phyloP scores from a whole-genome alignment of 768 basidiomycete genomes.

The Clitopilus hobsonii region DNA sequence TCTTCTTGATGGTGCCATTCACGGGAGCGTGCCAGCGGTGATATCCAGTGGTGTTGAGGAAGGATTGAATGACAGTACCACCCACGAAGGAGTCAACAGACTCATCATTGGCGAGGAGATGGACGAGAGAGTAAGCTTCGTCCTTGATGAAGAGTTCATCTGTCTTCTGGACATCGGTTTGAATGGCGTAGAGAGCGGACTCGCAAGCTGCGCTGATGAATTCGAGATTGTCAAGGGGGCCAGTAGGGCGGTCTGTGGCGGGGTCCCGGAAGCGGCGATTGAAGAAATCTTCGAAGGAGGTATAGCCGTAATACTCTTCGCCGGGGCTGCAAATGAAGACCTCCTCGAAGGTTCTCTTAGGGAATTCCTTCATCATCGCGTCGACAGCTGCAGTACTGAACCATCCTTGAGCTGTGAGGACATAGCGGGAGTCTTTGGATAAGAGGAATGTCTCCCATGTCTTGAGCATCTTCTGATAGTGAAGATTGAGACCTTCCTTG shows the following conservation, averaged over 20 bases:
- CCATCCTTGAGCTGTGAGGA: constrained; percentile 10
- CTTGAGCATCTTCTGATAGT: constrained; percentile 10
- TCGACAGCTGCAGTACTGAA: constrained; percentile 3
- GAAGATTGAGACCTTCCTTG: constrained; percentile 3
- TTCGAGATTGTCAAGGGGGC: constrained; percentile 15
- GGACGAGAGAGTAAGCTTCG: constrained; percentile 51
- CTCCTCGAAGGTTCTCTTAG: constrained; percentile 1
- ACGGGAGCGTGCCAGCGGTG: constrained; percentile 66
- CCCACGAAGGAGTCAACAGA: constrained; percentile 38
- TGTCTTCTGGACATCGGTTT: constrained; percentile 27
- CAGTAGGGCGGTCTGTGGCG: constrained; percentile 33
- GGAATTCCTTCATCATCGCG: constrained; percentile 4
- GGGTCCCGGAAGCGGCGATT: constrained; percentile 31
- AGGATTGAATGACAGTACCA: constrained; percentile 52
- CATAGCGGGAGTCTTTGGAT: constrained; percentile 5
- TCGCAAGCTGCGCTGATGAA: constrained; percentile 52
- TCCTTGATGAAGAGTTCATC: constrained; percentile 62
- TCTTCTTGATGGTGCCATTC: constrained; percentile 34
- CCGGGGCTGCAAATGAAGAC: constrained; percentile 22
- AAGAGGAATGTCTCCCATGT: constrained; percentile 7
- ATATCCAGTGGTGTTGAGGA: constrained; percentile 49
- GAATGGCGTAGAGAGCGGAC: constrained; percentile 40
- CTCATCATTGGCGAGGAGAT: constrained; percentile 46
- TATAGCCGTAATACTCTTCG: constrained; percentile 38
- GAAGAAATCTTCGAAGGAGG: constrained; percentile 56